Base-by-base conservation (phyloP, 441 rosid species). In the Omphalea diandra region DNA sequence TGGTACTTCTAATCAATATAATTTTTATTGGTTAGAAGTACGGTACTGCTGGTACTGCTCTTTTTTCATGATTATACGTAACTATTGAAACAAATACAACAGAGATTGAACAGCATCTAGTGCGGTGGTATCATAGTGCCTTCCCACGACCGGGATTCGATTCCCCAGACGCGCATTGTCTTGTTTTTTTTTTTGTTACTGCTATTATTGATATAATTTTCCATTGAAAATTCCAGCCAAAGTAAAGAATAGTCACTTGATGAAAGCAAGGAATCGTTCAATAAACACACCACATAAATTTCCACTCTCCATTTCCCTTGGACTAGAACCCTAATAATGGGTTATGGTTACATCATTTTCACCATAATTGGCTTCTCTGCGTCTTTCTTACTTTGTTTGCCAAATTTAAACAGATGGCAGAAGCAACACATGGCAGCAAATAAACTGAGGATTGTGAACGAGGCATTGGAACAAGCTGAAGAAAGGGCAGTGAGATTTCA, bases 141-240 rank as follows among this genome's bases (percentile, higher is more conserved):
- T 97, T 88, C 95, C 95, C 97, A 88, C 95, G 95, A 93, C 97
- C 98, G 80, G 92, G 92, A 90, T 93, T 90, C 94, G 91, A 90
- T 90, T 92, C 90, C 97, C 97, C 78, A 90, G 95, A 87, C 88
- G 95, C 90, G 91, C 94, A 90, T 12, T 52, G n/a, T n/a, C n/a
- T n/a, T 24, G 3, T 17, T 17, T 17, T 46, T 0, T 7, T 7
- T 20, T 7, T 1, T n/a, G 3, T 7, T 11, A n/a, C n/a, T n/a
- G n/a, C n/a, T n/a, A n/a, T n/a, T n/a, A n/a, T n/a, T n/a, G n/a
- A n/a, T n/a, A n/a, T n/a, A n/a, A n/a, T 40, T 40, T 40, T 40
- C 14, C 15, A 11, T 40, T 40, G n/a, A 11, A 40, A 40, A 40
- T 40, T 15, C 14, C 44, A 40, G 15, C 12, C 12, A 11, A 40